These are phyloP conservation scores for Mucor mucedo DNA, from an alignment of 371 early-diverging fungal species.

Conservation along the genomic window DNA sequence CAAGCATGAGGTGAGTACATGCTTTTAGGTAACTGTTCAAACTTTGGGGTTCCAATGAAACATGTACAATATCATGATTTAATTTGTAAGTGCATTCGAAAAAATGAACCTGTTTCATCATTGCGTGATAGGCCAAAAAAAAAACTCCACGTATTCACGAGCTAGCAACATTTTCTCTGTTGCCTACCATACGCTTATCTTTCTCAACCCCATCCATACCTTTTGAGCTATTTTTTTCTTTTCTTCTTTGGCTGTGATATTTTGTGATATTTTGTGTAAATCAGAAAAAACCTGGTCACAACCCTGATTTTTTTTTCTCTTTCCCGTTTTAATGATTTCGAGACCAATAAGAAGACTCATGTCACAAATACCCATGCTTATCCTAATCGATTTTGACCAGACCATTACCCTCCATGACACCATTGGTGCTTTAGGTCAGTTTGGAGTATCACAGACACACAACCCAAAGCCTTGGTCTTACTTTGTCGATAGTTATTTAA, in stretches of 20 bases:
- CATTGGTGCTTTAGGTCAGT: slow-evolving; percentile 37
- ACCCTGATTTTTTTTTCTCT: too few relatives aligned
- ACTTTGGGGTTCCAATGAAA: slow-evolving; percentile 2
- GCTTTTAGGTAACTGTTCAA: background rate
- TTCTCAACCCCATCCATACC: too few relatives aligned
- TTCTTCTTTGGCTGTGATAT: too few relatives aligned
- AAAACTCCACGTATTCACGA: too few relatives aligned
- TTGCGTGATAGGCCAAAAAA: too few relatives aligned
- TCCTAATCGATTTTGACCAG: slow-evolving; percentile 51
- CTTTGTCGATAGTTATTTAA: slow-evolving; percentile 40
- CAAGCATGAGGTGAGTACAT: background rate
- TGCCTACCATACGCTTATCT: too few relatives aligned
- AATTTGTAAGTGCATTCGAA: slow-evolving; percentile 1
- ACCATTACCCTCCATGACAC: slow-evolving; percentile 49
- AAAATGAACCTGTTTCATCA: too few relatives aligned
- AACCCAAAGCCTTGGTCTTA: slow-evolving; percentile 36
- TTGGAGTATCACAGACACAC: slow-evolving; percentile 21
- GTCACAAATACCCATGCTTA: slow-evolving; percentile 5
- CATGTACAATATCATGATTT: slow-evolving; percentile 3
- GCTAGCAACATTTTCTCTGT: too few relatives aligned
- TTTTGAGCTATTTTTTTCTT: too few relatives aligned
- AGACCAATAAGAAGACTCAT: background rate
- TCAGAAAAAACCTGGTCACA: too few relatives aligned
- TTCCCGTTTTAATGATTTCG: background rate
- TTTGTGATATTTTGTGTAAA: too few relatives aligned